Evolutionary conservation across 2,329 filamentous ascomycete species (phyloP).

Genomic region (Didymella arachidicola): DNA sequence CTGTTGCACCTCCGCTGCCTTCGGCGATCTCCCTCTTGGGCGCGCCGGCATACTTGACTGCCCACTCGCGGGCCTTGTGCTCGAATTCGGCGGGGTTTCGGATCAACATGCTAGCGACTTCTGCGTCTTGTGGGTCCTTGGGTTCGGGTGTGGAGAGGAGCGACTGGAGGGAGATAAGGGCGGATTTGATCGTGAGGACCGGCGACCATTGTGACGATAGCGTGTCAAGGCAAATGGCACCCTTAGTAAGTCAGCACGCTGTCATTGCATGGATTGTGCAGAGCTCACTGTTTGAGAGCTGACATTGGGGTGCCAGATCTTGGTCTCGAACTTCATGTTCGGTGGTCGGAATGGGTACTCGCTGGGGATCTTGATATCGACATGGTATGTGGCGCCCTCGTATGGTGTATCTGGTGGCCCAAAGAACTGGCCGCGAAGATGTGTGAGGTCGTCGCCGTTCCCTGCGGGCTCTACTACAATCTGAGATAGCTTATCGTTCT

Average conservation of each 20-base stretch:
- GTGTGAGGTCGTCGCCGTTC: conserved; percentile 74
- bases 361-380: conserved; percentile 86
- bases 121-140: conserved; percentile 94
- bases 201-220: conserved; percentile 91
- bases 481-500: conserved; percentile 76
- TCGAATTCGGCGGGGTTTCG: conserved; percentile 80
- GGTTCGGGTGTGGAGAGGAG: conserved; percentile 93
- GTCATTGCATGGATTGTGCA: not conserved
- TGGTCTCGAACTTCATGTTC: conserved; percentile 88
- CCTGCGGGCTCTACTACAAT: conserved; percentile 73
- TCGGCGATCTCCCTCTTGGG: conserved; percentile 65
- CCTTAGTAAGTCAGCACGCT: conserved; percentile 63
- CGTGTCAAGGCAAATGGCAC: conserved; percentile 95
- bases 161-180: conserved; percentile 89
- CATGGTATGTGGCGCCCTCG: conserved; percentile 79
- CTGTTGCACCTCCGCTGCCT: conserved; percentile 61
- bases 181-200: conserved; percentile 94
- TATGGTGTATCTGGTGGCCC: conserved; percentile 95
- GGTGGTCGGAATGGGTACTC: conserved; percentile 95
- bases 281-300: conserved; percentile 86
- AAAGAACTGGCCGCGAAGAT: conserved; percentile 81
- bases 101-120: conserved; percentile 90
- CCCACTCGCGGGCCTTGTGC: conserved; percentile 87
- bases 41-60: conserved; percentile 81
- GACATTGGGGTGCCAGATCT: conserved; percentile 97